A percentile compares a stretch with the other conserved stretches of the same genome.
Conservation (phyloP, 2,329 filamentous ascomycete genomes). For the Stagonosporopsis cucurbitacearum region DNA sequence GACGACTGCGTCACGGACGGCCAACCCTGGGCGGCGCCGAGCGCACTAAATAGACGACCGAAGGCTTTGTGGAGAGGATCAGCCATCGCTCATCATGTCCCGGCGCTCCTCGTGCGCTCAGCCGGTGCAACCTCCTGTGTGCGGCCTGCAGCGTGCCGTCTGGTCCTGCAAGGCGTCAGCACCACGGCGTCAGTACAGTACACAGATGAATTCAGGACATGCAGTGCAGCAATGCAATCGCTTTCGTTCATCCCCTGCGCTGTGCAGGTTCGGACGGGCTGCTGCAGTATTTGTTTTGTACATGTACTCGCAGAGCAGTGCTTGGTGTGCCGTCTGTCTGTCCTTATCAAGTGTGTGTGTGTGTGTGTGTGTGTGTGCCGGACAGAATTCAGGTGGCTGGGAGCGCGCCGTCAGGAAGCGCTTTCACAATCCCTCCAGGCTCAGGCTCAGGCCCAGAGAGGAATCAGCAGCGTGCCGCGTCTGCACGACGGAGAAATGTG, state of each 20-base stretch:
- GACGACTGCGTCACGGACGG: conserved; percentile 44
- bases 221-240: conserved; percentile 3
- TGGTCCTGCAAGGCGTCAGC: conserved; percentile 16
- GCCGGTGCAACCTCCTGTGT: conserved; percentile 16
- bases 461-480: conserved; percentile 9
- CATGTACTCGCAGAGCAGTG: neutral
- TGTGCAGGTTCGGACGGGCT: neutral
- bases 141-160: conserved; percentile 13
- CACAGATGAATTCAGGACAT: neutral
- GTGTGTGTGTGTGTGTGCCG: neutral
- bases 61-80: conserved; percentile 44
- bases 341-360: too few relatives aligned
- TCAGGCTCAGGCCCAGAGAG: too few relatives aligned
- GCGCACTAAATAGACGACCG: conserved; percentile 40
- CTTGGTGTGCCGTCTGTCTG: neutral
- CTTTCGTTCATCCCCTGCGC: neutral
- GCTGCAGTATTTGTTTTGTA: conserved; percentile 2
- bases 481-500: conserved; percentile 13
- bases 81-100: conserved; percentile 28
- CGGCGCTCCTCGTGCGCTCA: conserved; percentile 19
- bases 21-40: conserved; percentile 23
- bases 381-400: conserved; percentile 8
- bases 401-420: neutral
- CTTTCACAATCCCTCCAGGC: too few relatives aligned
- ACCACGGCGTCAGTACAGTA: conserved; percentile 8